Evolutionary conservation across 2,329 filamentous ascomycete genomes (phyloP), one percentile per base, ranked within the genome.

Genomic region (Colletotrichum incanum): DNA sequence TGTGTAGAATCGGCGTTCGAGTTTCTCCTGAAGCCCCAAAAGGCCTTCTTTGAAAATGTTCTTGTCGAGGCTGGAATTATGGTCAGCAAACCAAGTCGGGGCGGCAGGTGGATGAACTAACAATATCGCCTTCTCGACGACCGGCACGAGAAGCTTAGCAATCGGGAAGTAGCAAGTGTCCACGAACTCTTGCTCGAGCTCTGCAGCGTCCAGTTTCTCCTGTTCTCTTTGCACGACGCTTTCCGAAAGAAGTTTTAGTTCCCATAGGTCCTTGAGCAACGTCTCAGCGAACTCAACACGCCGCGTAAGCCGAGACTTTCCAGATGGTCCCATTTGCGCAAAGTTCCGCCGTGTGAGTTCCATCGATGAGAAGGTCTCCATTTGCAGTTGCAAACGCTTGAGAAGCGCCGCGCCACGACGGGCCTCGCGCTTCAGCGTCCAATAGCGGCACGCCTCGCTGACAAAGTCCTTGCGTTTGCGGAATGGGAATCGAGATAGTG

Each of bases 341-440:
- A 98, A 99, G 82, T 98, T 96, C 71, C 96, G 93, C 64, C 96
- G 90, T 2, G 96, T 98, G 75, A 99, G 92, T 82, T 99, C 96
- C 93, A 98, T 98, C 0, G 95, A 98, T 8, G 96, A 96, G 81
- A 98, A 99, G 0, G 94, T 94, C 81, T 98, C 96, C 88, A 98
- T 93, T 81, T 98, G 95, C 69, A 98, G 85, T 80, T 99, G 96
- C 26, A 99, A 87, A 45, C 96, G 91, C 83, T 98, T 98, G 72
- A 99, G 88, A 67, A 99, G 86, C 5, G 96, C 94, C 39, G 96
- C 96, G 58, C 96, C 96, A 71, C 96, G 90, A 43, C 96, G 91
- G 73, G 96, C 94, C 81, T 99, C 96, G 67, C 96, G 91, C 84
- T 99, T 99, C 74, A 99, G 83, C 0, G 96, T 98, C 96, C 96